Conservation (phyloP, 179 eudicot genomes). For the Beta corolliflora region DNA sequence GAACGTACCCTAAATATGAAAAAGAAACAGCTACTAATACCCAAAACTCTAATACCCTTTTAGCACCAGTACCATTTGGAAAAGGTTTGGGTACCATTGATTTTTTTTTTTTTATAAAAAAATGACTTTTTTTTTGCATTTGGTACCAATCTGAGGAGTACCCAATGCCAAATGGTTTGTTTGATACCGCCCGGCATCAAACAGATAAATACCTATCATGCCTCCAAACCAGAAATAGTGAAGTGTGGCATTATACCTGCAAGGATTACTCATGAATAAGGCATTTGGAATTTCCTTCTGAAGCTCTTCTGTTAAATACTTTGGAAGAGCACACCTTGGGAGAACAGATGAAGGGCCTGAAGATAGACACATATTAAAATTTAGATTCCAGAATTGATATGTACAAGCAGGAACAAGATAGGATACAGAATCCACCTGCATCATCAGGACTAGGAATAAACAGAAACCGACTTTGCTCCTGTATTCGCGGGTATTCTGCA, state of each 20-base stretch:
- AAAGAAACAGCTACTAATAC: too few species aligned
- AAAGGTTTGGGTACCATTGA: too few species aligned
- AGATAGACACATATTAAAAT: constrained; percentile 10
- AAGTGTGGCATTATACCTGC: constrained; percentile 57
- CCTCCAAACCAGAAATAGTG: too few species aligned
- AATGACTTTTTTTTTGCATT: too few species aligned
- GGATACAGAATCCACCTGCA: constrained; percentile 46
- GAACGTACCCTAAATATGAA: too few species aligned
- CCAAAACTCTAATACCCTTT: too few species aligned
- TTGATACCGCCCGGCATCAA: too few species aligned
- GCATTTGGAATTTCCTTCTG: constrained; percentile 78
- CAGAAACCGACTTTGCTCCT: constrained; percentile 73
- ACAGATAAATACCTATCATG: too few species aligned
- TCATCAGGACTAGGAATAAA: constrained; percentile 96
- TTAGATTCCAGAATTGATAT: neutral
- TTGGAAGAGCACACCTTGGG: constrained; percentile 87
- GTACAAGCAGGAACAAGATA: neutral
- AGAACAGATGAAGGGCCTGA: constrained; percentile 92
- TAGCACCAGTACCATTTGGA: too few species aligned
- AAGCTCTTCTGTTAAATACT: constrained; percentile 77
- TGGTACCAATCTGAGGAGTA: too few species aligned
- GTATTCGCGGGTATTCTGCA: constrained; percentile 64
- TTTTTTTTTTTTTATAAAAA: too few species aligned
- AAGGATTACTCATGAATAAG: constrained; percentile 81
- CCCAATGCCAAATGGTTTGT: too few species aligned